These are phyloP conservation scores for Entonaema liquescens DNA, from an alignment of 495 filamentous ascomycete genomes.

Conservation along the genomic window DNA sequence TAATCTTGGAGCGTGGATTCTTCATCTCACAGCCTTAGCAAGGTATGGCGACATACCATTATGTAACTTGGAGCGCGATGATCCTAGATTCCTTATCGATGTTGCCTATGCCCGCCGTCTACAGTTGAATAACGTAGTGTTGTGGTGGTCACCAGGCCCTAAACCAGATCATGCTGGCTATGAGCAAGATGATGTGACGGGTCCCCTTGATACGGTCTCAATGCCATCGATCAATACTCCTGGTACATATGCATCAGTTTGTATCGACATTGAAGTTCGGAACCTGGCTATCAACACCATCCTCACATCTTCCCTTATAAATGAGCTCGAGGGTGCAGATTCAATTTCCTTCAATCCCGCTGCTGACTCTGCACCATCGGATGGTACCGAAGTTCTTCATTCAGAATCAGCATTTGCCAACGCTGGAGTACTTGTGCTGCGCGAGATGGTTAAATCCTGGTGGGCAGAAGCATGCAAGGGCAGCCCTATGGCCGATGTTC, in stretches of 20 bases:
- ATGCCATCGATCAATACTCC: slow-evolving; percentile 95
- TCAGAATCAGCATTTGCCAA: slow-evolving; percentile 93
- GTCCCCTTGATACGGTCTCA: slow-evolving; percentile 84
- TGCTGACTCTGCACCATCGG: slow-evolving; percentile 64
- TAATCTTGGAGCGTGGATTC: slow-evolving; percentile 88
- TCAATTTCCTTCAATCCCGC: slow-evolving; percentile 82
- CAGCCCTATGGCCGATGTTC: slow-evolving; percentile 93
- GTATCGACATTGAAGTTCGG: slow-evolving; percentile 92
- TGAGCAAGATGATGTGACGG: slow-evolving; percentile 89
- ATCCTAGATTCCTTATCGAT: slow-evolving; percentile 93
- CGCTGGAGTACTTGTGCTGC: slow-evolving; percentile 84
- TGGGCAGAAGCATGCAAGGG: slow-evolving; percentile 94
- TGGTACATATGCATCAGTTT: slow-evolving; percentile 93
- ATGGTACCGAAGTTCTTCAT: slow-evolving; percentile 70
- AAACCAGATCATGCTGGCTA: slow-evolving; percentile 95
- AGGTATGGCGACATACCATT: slow-evolving; percentile 93
- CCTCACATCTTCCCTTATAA: slow-evolving; percentile 95
- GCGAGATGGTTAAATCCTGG: slow-evolving; percentile 99
- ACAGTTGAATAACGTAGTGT: slow-evolving; percentile 89
- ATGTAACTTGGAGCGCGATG: slow-evolving; percentile 93
- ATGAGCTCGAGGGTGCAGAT: slow-evolving; percentile 91
- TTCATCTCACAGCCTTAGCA: slow-evolving; percentile 84
- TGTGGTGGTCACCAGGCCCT: slow-evolving; percentile 95
- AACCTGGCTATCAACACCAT: slow-evolving; percentile 99
- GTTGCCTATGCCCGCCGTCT: slow-evolving; percentile 91